Evolutionary conservation across 495 filamentous ascomycete genomes (phyloP), one percentile per base, ranked within the genome.

Genomic region (Ascodesmis nigricans): DNA sequence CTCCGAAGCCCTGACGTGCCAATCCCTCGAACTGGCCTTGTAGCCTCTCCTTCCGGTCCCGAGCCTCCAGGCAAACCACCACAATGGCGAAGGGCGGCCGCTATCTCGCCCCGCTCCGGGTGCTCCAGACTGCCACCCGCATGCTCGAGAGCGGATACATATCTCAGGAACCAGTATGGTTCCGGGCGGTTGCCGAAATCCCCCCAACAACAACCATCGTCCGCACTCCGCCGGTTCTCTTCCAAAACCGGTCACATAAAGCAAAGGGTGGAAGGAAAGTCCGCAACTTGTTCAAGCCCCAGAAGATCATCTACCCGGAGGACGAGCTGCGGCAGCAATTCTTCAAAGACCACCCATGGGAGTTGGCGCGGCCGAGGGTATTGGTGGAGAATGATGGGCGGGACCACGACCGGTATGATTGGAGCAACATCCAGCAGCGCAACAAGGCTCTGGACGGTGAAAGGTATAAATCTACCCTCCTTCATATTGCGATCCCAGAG

Each of bases 321-420:
- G 90, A 97, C 54, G 55, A 61, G 41, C 59, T 95, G 44, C 73
- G 87, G 31, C 59, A 49, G 36, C 59, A 74, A 18, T 97, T 95
- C 60, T 95, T 75, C 59, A 63, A 62, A 40, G 83, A 97, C 54
- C 87, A 97, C 56, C 87, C 87, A 3, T 97, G 87, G 87, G 87
- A 97, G 53, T 61, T 97, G 47, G 87, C 90, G 19, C 65, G 87
- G 42, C 87, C 87, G 33, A 64, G 73, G 43, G 63, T 92, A 41
- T 55, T 97, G 17, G 58, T 92, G 8, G 87, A 97, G 57, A 64
- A 70, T 47, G 72, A 83, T 49, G 87, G 87, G 17, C 75, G 69
- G 50, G 87, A 97, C 53, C 64, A 59, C 23, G 61, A 69, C 43
- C 60, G 57, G 30, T 69, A 68, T 37, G 66, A 95, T 55, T 97